Percentiles rank a stretch among this genome's conserved stretches.
phyloP scores from a whole-genome alignment of 306 rosid genomes.

The Pachyrhizus erosus region DNA sequence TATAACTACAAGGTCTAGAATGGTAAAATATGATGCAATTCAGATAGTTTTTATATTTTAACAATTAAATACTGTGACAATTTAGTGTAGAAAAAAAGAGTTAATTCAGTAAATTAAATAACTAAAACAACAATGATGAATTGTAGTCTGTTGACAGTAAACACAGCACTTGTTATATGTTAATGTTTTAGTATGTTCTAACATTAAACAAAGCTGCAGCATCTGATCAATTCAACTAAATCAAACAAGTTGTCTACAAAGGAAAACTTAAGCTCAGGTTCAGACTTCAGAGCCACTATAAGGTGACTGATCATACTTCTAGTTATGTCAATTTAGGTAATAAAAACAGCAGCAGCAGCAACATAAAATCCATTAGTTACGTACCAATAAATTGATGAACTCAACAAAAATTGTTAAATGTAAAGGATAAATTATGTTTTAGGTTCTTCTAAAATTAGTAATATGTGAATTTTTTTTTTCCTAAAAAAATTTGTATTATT shows the following conservation, averaged over 20 bases:
- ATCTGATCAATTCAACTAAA: slow-evolving; percentile 9
- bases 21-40: neutral
- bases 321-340: neutral
- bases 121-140: neutral
- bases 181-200: neutral
- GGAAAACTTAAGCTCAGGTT: slow-evolving; percentile 10
- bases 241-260: slow-evolving; percentile 7
- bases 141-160: neutral
- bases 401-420: neutral
- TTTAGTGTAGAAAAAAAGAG: neutral
- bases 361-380: neutral
- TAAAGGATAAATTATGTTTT: no score
- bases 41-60: neutral
- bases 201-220: neutral
- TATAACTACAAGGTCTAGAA: neutral
- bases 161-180: neutral
- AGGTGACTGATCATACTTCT: neutral
- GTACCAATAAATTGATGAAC: neutral
- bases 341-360: neutral
- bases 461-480: no score
- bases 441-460: no score
- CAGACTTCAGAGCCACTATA: neutral
- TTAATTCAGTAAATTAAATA: slow-evolving; percentile 18
- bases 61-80: slow-evolving; percentile 21
- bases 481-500: no score